Evolutionary conservation across 2,329 filamentous ascomycete genomes (phyloP).

Genomic region (Triangularia verruculosa): DNA sequence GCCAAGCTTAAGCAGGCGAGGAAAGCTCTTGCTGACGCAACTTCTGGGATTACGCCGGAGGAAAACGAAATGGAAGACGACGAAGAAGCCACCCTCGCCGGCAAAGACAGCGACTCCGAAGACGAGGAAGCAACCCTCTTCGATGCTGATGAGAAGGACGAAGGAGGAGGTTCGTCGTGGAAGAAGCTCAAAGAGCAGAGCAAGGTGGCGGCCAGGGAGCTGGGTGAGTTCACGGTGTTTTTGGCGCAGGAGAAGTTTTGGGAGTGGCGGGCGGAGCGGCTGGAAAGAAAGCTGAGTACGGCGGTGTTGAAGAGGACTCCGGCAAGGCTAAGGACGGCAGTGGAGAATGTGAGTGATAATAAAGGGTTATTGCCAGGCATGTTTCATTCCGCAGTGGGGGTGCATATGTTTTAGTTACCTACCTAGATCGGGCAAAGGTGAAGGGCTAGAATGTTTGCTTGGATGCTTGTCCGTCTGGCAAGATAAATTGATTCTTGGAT

Average conservation of each 20-base stretch:
- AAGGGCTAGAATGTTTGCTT: not conserved
- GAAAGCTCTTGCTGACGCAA: constrained; percentile 8
- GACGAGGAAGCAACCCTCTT: constrained; percentile 12
- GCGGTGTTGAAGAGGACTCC: constrained; percentile 32
- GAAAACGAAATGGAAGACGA: constrained; percentile 17
- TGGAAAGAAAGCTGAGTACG: constrained; percentile 30
- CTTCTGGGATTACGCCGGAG: constrained; percentile 18
- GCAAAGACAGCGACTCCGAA: constrained; percentile 2
- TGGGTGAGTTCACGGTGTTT: constrained; percentile 25
- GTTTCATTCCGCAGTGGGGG: constrained; percentile 32
- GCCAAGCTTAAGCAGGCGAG: constrained; percentile 11
- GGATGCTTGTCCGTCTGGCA: too few relatives aligned
- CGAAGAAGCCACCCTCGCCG: constrained; percentile 3
- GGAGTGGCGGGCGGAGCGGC: constrained; percentile 27
- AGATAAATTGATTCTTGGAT: too few relatives aligned
- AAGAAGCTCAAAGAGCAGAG: constrained; percentile 21
- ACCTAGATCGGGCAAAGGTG: not conserved
- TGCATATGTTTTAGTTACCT: constrained; percentile 34
- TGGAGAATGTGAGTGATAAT: constrained; percentile 34
- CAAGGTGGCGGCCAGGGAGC: constrained; percentile 21
- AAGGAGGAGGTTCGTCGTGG: constrained; percentile 5
- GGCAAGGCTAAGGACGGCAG: constrained; percentile 29
- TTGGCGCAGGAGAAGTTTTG: constrained; percentile 28
- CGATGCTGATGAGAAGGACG: constrained; percentile 9
- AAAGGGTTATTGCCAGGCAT: constrained; percentile 33